Evolutionary conservation across 208 protist species (phyloP).

Genomic region (Spongospora subterranea): DNA sequence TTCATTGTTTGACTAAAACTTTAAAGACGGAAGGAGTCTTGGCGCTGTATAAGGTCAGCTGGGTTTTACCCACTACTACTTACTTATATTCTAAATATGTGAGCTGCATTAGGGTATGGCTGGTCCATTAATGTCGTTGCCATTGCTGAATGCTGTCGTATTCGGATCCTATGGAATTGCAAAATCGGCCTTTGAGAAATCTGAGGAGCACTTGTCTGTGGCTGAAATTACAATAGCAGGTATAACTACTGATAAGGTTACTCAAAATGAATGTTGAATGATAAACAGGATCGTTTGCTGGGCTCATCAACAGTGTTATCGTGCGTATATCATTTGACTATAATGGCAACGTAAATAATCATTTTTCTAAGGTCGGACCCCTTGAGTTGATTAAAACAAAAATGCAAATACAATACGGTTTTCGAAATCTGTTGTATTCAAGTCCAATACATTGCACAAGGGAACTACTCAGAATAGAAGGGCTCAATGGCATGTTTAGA

Average conservation of each 20-base stretch:
- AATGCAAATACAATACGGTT: background rate
- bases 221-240: background rate
- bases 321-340: background rate
- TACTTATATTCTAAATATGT: background rate
- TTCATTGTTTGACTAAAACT: background rate
- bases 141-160: background rate
- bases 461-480: background rate
- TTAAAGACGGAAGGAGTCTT: background rate
- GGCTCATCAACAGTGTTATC: background rate
- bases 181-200: background rate
- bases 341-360: background rate
- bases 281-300: conserved; percentile 7
- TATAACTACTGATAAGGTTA: background rate
- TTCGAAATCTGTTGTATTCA: background rate
- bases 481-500: background rate
- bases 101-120: background rate
- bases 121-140: background rate
- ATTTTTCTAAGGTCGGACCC: background rate
- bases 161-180: background rate
- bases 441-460: background rate
- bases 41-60: background rate
- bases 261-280: background rate
- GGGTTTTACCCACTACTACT: background rate
- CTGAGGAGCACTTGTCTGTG: background rate
- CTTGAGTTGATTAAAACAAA: background rate